Evolutionary conservation across 2,329 filamentous ascomycete species (phyloP).

Genomic region (Ophiostoma triangulosporum): DNA sequence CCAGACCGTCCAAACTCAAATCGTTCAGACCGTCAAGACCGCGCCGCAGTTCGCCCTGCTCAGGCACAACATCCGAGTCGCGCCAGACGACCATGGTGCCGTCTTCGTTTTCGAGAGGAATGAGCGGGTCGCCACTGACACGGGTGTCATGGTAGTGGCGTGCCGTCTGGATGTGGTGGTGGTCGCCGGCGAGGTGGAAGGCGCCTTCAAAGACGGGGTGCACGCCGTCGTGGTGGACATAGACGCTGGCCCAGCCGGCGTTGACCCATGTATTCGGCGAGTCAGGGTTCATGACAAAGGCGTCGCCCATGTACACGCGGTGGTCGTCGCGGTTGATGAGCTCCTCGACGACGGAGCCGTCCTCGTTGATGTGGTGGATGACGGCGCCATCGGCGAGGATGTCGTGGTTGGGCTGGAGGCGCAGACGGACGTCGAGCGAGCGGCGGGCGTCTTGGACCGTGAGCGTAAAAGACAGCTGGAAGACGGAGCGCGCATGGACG

Average conservation of each 20-base stretch:
- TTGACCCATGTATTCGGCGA: conserved; percentile 49
- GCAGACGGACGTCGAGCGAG: conserved; percentile 56
- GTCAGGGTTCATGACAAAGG: conserved; percentile 50
- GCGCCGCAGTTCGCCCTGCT: conserved; percentile 52
- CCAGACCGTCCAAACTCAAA: neutral
- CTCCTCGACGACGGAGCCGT: conserved; percentile 58
- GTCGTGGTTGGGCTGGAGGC: conserved; percentile 82
- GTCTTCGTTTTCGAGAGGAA: conserved; percentile 29
- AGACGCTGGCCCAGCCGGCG: conserved; percentile 77
- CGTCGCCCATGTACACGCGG: conserved; percentile 69
- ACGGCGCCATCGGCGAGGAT: conserved; percentile 65
- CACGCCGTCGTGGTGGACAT: conserved; percentile 61
- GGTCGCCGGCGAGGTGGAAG: conserved; percentile 66
- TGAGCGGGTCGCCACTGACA: conserved; percentile 55
- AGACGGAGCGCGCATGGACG: conserved; percentile 66
- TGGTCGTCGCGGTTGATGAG: conserved; percentile 59
- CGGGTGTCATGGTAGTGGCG: conserved; percentile 61
- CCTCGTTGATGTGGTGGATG: conserved; percentile 55
- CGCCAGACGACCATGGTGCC: conserved; percentile 85
- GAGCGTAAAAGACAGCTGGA: conserved; percentile 72
- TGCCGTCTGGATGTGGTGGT: conserved; percentile 74
- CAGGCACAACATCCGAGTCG: conserved; percentile 63
- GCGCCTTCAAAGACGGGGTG: conserved; percentile 79
- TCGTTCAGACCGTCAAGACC: neutral
- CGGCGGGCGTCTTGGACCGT: conserved; percentile 38